Base-by-base conservation (phyloP, 129 eudicot species). In the Tagetes erecta region DNA sequence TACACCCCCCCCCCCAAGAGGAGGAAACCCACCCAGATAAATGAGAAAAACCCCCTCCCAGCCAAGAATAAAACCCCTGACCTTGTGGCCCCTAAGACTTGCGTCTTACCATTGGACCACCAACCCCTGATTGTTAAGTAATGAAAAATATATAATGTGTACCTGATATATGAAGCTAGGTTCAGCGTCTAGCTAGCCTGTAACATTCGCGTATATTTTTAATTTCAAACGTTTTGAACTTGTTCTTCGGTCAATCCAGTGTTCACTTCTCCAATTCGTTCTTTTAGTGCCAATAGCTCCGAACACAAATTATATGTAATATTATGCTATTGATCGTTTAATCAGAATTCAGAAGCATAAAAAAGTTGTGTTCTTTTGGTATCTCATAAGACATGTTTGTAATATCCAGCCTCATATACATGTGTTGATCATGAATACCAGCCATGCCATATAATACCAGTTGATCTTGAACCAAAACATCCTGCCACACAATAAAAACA, bases 331-430 rank as follows among this genome's bases (percentile, higher is more conserved):
- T 8, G 0, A 39, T 3, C 7, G 1, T 13, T 0, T n/a, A 20
- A 13, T 31, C 27, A 20, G 27, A 20, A 9, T 2, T 20, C 27
- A 20, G 34, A 47, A 12, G 13, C 20, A 69, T 2, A 20, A 1
- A 37, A 62, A 50, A 27, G 38, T 66, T 34, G 33, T 13, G 47
- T 50, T 50, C 13, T 67, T 31, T 20, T 13, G 20, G 73, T 76
- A 88, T 97, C 96, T 94, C 98, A 52, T 94, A 94, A 3, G 98
- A 94, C 98, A 94, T 94, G 83, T 88, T 90, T 74, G 90, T 97
- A 49, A 90, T 91, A 82, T 94, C 98, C 20, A 90, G 87, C 73
- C 98, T 86, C 98, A 94, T 90, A 76, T 88, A 97, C 75, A 96
- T 87, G 27, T 94, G 96, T 12, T 90, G 79, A 75, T 94, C 98